Percentiles rank a stretch among this genome's conserved stretches.
Evolutionary conservation across 805 yeast species (phyloP).

Genomic region (Pichia californica): DNA sequence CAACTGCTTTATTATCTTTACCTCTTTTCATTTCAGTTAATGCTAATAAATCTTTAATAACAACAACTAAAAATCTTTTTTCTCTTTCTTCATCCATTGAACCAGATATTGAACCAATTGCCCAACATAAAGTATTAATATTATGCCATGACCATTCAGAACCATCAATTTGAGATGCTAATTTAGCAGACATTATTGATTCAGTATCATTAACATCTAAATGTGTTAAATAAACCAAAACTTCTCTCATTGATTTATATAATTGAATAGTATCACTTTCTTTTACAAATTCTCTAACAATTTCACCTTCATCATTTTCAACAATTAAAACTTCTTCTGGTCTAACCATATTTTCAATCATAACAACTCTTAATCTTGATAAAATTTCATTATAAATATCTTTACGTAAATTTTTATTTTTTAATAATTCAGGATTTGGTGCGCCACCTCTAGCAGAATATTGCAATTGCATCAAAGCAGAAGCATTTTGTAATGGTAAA

Average conservation of each 20-base stretch:
- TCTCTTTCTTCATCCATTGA: constrained; percentile 98
- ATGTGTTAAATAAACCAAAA: constrained; percentile 90
- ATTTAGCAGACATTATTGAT: constrained; percentile 84
- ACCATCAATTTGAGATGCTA: constrained; percentile 90
- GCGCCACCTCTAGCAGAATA: constrained; percentile 68
- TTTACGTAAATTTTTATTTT: constrained; percentile 77
- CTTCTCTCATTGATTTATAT: constrained; percentile 94
- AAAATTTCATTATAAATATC: constrained; percentile 75
- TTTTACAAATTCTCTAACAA: constrained; percentile 93
- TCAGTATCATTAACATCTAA: constrained; percentile 93
- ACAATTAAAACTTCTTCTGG: constrained; percentile 97
- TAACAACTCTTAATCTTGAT: constrained; percentile 81
- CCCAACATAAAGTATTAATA: constrained; percentile 97
- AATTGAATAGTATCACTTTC: constrained; percentile 96
- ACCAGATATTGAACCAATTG: constrained; percentile 97
- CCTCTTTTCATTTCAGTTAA: constrained; percentile 96
- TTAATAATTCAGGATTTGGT: constrained; percentile 71
- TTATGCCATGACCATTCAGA: constrained; percentile 99
- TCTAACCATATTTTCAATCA: constrained; percentile 95
- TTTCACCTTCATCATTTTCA: constrained; percentile 98
- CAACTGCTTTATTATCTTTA: constrained; percentile 96
- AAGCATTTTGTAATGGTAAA: constrained; percentile 62
- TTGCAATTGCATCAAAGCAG: constrained; percentile 69
- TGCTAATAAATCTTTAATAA: constrained; percentile 84
- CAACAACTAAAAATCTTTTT: constrained; percentile 86